Evolutionary conservation across 805 yeast species (phyloP), one percentile per base, ranked within the genome.

Genomic region (Metschnikowia matae): DNA sequence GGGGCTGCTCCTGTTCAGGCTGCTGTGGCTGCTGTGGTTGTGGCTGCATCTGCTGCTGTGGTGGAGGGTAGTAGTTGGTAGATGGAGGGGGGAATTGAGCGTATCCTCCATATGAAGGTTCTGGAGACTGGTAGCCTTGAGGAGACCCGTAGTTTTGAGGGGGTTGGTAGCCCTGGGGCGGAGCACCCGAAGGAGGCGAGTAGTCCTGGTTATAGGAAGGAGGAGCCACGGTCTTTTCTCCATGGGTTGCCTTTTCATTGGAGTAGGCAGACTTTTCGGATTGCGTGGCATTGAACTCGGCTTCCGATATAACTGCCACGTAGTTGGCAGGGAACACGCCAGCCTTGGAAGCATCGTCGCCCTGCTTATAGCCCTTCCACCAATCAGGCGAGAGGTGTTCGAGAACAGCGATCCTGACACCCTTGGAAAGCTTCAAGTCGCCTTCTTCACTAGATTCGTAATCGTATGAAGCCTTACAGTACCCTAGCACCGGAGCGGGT

Each of bases 311-410:
- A 38, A 75, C 54, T 21, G 56, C 77, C 45, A 90, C 96, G 62
- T 94, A 92, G 65, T 89, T 89, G 1, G 92, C 73, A 7, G 99
- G 99, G 72, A 94, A 91, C 62, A 91, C 84, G 40, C 98, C 99
- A 6, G 79, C 77, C 32, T 67, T 65, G 4, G 81, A 79, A 1
- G 66, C 55, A 6, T 46, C 46, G 40, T 75, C 64, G 15, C 72
- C 70, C 40, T 60, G 54, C 52, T 62, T 66, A 54, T 67, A 69
- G 43, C 99, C 99, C 63, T 81, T 85, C 87, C 94, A 90, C 99
- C 99, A 92, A 62, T 90, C 92, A 36, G 79, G 77, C 18, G 92
- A 87, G 44, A 85, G 75, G 60, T 82, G 87, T 63, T 90, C 96
- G 5, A 81, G 49, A 4, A 94, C 80, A 32, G 79, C 78, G 44